Evolutionary conservation across 306 rosid species (phyloP).

Genomic region (Sindora glabra): DNA sequence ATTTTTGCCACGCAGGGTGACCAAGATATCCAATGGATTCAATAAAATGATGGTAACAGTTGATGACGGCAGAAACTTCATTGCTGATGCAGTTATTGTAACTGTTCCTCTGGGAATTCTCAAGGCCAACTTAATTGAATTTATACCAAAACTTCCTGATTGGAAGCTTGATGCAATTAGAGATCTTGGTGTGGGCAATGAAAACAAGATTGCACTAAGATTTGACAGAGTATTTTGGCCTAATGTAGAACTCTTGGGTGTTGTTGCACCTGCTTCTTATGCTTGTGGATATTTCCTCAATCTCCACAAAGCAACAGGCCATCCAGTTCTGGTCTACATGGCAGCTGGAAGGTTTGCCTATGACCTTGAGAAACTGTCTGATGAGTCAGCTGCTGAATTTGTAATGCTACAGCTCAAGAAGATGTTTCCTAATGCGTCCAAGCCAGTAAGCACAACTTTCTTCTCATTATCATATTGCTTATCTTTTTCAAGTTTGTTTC

Average conservation of each 20-base stretch:
- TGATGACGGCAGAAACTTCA: conserved; percentile 48
- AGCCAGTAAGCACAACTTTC: conserved; percentile 43
- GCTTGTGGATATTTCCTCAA: conserved; percentile 73
- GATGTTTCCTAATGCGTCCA: conserved; percentile 62
- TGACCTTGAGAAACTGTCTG: conserved; percentile 52
- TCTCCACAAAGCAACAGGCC: conserved; percentile 74
- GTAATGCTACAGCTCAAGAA: conserved; percentile 60
- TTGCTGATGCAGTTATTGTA: conserved; percentile 44
- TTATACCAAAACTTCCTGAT: conserved; percentile 56
- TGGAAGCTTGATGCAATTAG: conserved; percentile 68
- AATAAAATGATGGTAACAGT: conserved; percentile 54
- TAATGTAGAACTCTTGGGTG: conserved; percentile 57
- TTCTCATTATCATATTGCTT: not conserved
- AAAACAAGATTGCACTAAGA: conserved; percentile 61
- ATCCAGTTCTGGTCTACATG: conserved; percentile 72
- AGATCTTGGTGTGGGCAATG: conserved; percentile 77
- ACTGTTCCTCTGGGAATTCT: conserved; percentile 67
- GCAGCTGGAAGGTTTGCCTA: conserved; percentile 73
- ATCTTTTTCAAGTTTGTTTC: not conserved
- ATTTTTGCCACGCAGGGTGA: conserved; percentile 28
- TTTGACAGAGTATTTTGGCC: conserved; percentile 71
- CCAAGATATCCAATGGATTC: conserved; percentile 41
- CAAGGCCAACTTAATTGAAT: conserved; percentile 62
- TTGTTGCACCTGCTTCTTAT: conserved; percentile 60
- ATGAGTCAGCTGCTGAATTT: conserved; percentile 35